phyloP scores from a whole-genome alignment of 257 asterid species.

The Fraxinus excelsior region DNA sequence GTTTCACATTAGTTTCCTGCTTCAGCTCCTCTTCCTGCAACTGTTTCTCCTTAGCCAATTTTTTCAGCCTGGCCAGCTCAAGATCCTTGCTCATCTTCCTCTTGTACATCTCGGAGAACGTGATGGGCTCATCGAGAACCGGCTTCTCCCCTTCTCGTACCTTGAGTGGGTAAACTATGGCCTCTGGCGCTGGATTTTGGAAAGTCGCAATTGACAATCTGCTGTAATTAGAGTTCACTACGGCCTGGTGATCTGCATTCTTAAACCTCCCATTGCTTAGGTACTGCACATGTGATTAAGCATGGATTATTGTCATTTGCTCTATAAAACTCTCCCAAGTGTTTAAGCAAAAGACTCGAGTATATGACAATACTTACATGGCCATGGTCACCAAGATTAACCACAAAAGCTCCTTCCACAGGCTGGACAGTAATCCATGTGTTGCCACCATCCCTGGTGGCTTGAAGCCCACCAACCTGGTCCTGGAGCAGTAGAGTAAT shows the following conservation, averaged over 20 bases:
- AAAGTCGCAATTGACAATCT: slow-evolving; percentile 83
- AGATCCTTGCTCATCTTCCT: slow-evolving; percentile 81
- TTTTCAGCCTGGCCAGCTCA: slow-evolving; percentile 65
- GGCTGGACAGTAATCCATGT: slow-evolving; percentile 96
- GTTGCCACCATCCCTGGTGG: slow-evolving; percentile 79
- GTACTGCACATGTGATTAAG: slow-evolving; percentile 37
- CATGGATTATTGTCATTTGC: neutral
- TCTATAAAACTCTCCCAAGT: too few relatives aligned
- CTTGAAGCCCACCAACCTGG: slow-evolving; percentile 91
- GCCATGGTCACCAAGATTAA: slow-evolving; percentile 89
- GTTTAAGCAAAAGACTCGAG: neutral
- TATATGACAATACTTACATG: slow-evolving; percentile 49
- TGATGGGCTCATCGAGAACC: slow-evolving; percentile 52
- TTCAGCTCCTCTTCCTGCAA: slow-evolving; percentile 31
- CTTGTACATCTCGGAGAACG: slow-evolving; percentile 75
- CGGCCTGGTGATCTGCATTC: slow-evolving; percentile 93
- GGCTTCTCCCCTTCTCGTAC: slow-evolving; percentile 58
- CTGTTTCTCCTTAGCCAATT: slow-evolving; percentile 49
- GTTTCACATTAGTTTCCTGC: slow-evolving; percentile 9
- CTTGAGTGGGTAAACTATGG: slow-evolving; percentile 66
- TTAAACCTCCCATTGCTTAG: slow-evolving; percentile 94
- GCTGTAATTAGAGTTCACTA: slow-evolving; percentile 70
- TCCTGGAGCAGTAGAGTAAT: slow-evolving; percentile 85
- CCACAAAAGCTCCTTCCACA: slow-evolving; percentile 79
- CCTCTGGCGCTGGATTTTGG: slow-evolving; percentile 78